These are phyloP conservation scores for Apophysomyces trapeziformis DNA, from an alignment of 371 early-diverging fungal species.

Conservation along the genomic window DNA sequence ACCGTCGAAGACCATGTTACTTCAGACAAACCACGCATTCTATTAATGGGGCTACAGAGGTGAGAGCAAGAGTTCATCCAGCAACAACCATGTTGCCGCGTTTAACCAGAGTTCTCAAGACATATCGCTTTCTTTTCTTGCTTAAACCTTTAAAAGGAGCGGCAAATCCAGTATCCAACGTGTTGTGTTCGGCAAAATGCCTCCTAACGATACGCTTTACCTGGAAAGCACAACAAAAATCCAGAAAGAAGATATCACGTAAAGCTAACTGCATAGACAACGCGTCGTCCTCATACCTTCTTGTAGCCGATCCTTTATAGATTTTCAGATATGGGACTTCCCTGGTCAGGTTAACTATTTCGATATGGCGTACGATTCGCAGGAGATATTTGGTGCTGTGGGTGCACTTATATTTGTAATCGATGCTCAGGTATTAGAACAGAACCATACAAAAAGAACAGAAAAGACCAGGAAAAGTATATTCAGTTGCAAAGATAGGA, in stretches of 20 bases:
- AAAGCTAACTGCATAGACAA: slow-evolving; percentile 21
- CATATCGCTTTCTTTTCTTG: slow-evolving; percentile 1
- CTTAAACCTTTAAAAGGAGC: slow-evolving; percentile 59
- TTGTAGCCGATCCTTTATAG: slow-evolving; percentile 77
- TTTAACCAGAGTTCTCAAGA: slow-evolving; percentile 4
- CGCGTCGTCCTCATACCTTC: not conserved
- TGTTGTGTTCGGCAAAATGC: slow-evolving; percentile 93
- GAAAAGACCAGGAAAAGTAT: too few species aligned
- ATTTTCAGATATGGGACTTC: slow-evolving; percentile 93
- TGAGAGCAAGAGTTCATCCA: slow-evolving; percentile 18
- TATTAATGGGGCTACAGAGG: slow-evolving; percentile 75
- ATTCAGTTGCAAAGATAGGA: slow-evolving; percentile 56
- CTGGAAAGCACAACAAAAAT: slow-evolving; percentile 87
- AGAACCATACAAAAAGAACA: not conserved
- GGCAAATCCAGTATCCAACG: slow-evolving; percentile 94
- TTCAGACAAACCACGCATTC: slow-evolving; percentile 61
- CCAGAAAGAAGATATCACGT: slow-evolving; percentile 77
- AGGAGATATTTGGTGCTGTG: slow-evolving; percentile 75
- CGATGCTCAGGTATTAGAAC: slow-evolving; percentile 78
- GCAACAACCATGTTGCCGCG: not conserved
- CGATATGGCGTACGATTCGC: slow-evolving; percentile 74
- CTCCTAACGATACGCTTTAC: slow-evolving; percentile 91
- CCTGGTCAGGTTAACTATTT: slow-evolving; percentile 91
- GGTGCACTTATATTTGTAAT: slow-evolving; percentile 92
- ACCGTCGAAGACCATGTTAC: slow-evolving; percentile 39